Conservation (phyloP, 2,329 filamentous ascomycete species). For the Claviceps arundinis region DNA sequence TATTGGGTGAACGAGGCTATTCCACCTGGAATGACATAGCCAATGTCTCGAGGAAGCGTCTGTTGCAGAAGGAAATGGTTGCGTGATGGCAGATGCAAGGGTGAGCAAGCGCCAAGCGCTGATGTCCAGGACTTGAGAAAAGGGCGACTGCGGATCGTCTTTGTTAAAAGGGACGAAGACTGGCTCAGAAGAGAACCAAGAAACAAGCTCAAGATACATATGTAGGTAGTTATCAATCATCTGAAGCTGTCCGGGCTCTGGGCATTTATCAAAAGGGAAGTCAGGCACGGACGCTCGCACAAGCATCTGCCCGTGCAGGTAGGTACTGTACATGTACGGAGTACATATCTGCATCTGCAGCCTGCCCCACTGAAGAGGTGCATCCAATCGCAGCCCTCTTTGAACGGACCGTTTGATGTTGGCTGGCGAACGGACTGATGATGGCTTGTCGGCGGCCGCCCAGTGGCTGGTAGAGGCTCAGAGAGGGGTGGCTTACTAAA, state of each 20-base stretch:
- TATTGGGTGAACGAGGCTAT: neutral
- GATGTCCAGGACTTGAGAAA: neutral
- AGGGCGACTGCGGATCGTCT: too few relatives aligned
- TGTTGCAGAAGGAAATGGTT: neutral
- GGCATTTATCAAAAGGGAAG: neutral
- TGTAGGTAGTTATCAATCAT: neutral
- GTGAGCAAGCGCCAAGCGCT: neutral
- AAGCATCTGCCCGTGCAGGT: too few relatives aligned
- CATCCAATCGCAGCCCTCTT: too few relatives aligned
- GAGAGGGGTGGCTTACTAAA: neutral
- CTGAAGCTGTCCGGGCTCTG: neutral
- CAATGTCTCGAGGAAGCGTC: constrained; percentile 1
- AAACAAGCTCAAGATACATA: neutral
- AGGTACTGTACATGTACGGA: too few relatives aligned
- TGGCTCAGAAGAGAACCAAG: neutral
- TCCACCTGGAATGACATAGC: neutral
- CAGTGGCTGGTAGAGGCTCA: neutral
- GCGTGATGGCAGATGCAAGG: neutral
- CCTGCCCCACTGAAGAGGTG: too few relatives aligned
- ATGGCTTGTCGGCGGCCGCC: neutral
- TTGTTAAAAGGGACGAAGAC: neutral
- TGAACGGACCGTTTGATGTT: too few relatives aligned
- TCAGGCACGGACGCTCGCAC: neutral
- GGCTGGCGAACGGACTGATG: neutral
- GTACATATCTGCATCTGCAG: neutral